Evolutionary conservation across 2,329 filamentous ascomycete species (phyloP).

Genomic region (Ophiostoma australiae): DNA sequence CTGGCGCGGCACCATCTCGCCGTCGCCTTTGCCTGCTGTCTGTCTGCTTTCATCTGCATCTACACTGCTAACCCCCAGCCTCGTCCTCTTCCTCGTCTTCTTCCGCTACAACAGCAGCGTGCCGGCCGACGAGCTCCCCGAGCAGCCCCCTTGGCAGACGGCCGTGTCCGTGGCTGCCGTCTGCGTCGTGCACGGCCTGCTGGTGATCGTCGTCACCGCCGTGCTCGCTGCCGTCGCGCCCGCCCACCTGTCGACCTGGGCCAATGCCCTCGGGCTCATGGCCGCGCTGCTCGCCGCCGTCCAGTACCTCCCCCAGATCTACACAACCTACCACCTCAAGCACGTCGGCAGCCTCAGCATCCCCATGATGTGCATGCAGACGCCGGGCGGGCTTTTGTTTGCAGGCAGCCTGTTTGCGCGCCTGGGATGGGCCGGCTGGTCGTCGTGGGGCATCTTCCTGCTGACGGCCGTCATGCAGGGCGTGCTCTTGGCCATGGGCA

Average conservation of each 20-base stretch:
- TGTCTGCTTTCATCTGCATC: neutral
- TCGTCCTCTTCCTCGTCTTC: constrained; percentile 91
- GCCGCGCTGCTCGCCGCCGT: constrained; percentile 73
- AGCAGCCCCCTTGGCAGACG: constrained; percentile 67
- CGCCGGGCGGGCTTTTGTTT: constrained; percentile 86
- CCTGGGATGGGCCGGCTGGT: constrained; percentile 81
- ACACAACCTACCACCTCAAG: constrained; percentile 79
- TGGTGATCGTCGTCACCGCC: constrained; percentile 63
- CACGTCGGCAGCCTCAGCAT: constrained; percentile 89
- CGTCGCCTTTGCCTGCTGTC: no score
- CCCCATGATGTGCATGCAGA: constrained; percentile 97
- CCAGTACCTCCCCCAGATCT: constrained; percentile 94
- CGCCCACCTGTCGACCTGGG: constrained; percentile 66
- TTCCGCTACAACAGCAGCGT: constrained; percentile 63
- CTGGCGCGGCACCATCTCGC: no score
- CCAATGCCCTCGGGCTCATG: constrained; percentile 76
- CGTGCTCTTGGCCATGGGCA: constrained; percentile 69
- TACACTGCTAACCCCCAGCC: constrained; percentile 46
- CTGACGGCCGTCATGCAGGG: constrained; percentile 84
- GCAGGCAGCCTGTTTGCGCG: constrained; percentile 76
- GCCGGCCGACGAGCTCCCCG: constrained; percentile 44
- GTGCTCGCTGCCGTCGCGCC: constrained; percentile 62
- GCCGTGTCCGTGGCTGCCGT: constrained; percentile 68
- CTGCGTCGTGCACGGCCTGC: constrained; percentile 71
- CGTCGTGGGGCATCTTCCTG: constrained; percentile 88